phyloP scores from a whole-genome alignment of 1,139 yeast species.

The Suhomyces bolitotheri region DNA sequence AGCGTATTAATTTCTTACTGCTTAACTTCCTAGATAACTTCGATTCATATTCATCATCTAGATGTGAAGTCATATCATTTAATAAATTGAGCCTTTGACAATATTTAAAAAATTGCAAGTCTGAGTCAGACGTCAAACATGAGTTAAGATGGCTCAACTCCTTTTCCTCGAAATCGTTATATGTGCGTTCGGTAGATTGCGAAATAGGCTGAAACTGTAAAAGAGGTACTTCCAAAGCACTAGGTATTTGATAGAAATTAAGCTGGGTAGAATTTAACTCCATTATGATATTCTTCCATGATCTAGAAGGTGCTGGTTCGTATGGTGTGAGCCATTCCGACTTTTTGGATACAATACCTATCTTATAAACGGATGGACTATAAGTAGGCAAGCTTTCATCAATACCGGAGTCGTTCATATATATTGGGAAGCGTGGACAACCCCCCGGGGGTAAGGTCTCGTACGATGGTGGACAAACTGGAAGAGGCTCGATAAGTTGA shows the following conservation, averaged over 20 bases:
- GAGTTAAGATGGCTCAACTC: slow-evolving; percentile 23
- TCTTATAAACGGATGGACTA: slow-evolving; percentile 56
- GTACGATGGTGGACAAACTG: slow-evolving; percentile 53
- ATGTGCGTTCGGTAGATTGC: slow-evolving; percentile 13
- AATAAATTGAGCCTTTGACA: slow-evolving; percentile 28
- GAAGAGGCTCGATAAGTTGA: slow-evolving; percentile 49
- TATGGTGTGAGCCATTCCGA: slow-evolving; percentile 69
- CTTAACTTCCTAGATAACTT: slow-evolving; percentile 5
- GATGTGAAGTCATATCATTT: slow-evolving; percentile 9
- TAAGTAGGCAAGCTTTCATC: slow-evolving; percentile 44
- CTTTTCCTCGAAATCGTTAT: slow-evolving; percentile 18
- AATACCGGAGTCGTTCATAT: not conserved
- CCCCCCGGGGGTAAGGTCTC: slow-evolving; percentile 48
- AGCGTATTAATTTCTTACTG: slow-evolving; percentile 25
- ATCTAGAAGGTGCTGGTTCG: slow-evolving; percentile 57
- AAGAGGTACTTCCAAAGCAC: slow-evolving; percentile 32
- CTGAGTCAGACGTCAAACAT: slow-evolving; percentile 33
- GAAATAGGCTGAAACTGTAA: slow-evolving; percentile 21
- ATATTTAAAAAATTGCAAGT: slow-evolving; percentile 37
- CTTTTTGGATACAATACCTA: slow-evolving; percentile 55
- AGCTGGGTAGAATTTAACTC: slow-evolving; percentile 77
- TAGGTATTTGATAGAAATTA: slow-evolving; percentile 55
- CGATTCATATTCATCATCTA: slow-evolving; percentile 11
- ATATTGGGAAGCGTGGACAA: slow-evolving; percentile 54
- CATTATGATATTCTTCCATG: slow-evolving; percentile 64